Percentiles rank a stretch among this genome's conserved stretches.
Conservation (phyloP, 2,329 filamentous ascomycete genomes). For the Arthrobotrys pseudoclavata region DNA sequence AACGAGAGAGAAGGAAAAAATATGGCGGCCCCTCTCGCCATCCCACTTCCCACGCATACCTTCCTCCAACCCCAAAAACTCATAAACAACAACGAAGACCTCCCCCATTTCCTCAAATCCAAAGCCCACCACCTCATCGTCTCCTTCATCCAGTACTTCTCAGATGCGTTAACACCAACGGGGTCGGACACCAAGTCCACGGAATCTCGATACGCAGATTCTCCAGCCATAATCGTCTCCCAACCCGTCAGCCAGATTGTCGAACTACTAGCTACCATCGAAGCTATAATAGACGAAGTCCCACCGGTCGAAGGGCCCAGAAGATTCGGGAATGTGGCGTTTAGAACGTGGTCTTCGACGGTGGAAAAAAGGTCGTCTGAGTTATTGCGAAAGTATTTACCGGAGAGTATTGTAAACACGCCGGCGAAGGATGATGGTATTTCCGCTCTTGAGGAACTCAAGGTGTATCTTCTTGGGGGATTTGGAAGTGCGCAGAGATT, state of each 20-base stretch:
- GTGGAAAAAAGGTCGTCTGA: slow-evolving; percentile 70
- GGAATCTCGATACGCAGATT: slow-evolving; percentile 69
- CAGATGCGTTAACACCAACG: slow-evolving; percentile 83
- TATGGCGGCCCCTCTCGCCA: slow-evolving; percentile 38
- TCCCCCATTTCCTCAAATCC: slow-evolving; percentile 82
- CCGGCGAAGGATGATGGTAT: slow-evolving; percentile 61
- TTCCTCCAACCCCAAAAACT: slow-evolving; percentile 81
- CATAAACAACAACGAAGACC: slow-evolving; percentile 88
- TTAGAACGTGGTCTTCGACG: slow-evolving; percentile 83
- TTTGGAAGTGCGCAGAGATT: slow-evolving; percentile 91
- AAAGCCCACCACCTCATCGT: slow-evolving; percentile 89
- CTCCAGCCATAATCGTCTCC: slow-evolving; percentile 67
- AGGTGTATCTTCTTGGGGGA: slow-evolving; percentile 82
- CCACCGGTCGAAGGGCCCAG: slow-evolving; percentile 88
- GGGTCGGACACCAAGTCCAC: slow-evolving; percentile 66
- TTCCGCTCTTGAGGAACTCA: slow-evolving; percentile 76
- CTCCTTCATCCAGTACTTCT: slow-evolving; percentile 89
- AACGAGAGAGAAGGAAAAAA: not conserved
- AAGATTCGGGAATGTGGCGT: slow-evolving; percentile 92
- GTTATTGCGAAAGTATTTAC: slow-evolving; percentile 73
- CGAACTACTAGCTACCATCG: slow-evolving; percentile 75
- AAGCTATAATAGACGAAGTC: slow-evolving; percentile 78
- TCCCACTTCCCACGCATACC: slow-evolving; percentile 65
- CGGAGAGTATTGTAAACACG: slow-evolving; percentile 67
- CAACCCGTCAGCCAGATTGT: slow-evolving; percentile 76